These are phyloP conservation scores for Camellia japonica DNA, from an alignment of 148 eudicot species.

Conservation along the genomic window DNA sequence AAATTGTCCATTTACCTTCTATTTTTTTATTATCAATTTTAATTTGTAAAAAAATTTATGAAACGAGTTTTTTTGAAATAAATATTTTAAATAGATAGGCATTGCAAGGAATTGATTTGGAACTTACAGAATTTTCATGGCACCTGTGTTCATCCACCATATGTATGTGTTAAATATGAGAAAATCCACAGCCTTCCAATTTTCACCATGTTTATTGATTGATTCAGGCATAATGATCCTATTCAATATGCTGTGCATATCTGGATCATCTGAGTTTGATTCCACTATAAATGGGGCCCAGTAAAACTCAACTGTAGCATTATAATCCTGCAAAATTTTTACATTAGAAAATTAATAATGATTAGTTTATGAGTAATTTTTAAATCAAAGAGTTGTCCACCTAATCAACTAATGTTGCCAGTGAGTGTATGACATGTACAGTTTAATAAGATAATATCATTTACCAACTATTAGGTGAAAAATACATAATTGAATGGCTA, in stretches of 20 bases:
- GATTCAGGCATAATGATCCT: constrained; percentile 90
- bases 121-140: constrained; percentile 89
- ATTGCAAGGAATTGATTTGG: background rate
- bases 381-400: background rate
- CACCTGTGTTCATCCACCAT: constrained; percentile 98
- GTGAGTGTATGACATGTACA: too few species aligned
- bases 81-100: too few species aligned
- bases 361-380: too few species aligned
- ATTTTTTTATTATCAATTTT: too few species aligned
- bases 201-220: constrained; percentile 62
- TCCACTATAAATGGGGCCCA: constrained; percentile 99
- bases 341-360: background rate
- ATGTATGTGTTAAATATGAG: constrained; percentile 89
- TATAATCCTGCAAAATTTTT: constrained; percentile 57
- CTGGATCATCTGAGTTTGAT: constrained; percentile 93
- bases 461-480: constrained; percentile 13
- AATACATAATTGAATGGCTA: background rate
- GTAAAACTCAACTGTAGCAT: constrained; percentile 94
- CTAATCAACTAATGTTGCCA: background rate
- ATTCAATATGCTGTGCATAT: constrained; percentile 72
- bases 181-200: constrained; percentile 83
- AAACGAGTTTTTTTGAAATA: too few species aligned
- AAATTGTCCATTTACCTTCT: too few species aligned
- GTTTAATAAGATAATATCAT: background rate
- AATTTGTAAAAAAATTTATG: too few species aligned